Percentiles rank a stretch among this genome's conserved stretches.
Evolutionary conservation across 1,139 yeast species (phyloP).

Genomic region (Magnusiomyces starmeri): DNA sequence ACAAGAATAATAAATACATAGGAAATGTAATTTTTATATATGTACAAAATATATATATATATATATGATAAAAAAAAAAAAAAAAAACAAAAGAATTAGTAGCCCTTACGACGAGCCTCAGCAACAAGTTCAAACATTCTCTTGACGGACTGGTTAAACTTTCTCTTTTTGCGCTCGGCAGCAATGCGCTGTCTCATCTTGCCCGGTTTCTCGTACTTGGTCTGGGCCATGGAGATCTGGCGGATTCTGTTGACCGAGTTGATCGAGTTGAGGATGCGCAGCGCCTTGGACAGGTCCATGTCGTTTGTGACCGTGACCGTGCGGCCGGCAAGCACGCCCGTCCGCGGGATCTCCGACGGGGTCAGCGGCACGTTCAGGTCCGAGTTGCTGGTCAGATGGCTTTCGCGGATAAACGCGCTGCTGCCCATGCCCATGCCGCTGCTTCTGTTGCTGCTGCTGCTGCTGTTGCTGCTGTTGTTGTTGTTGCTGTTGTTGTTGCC

Average conservation of each 20-base stretch:
- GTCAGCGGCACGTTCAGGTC: too few relatives aligned
- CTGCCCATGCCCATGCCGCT: too few relatives aligned
- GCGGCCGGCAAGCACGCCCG: constrained; percentile 33
- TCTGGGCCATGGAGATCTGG: constrained; percentile 26
- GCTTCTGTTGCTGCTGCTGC: too few relatives aligned
- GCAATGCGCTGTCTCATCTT: constrained; percentile 30
- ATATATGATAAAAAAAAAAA: constrained; percentile 2
- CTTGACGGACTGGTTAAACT: constrained; percentile 32
- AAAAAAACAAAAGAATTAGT: constrained; percentile 18
- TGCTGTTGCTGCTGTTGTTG: too few relatives aligned
- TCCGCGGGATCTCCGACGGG: constrained; percentile 10
- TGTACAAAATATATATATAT: background rate
- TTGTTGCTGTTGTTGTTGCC: too few relatives aligned
- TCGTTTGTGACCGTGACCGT: constrained; percentile 25
- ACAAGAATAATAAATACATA: background rate
- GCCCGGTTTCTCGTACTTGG: constrained; percentile 34
- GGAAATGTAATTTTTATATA: background rate
- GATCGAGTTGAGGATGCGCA: constrained; percentile 26
- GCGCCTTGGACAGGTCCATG: constrained; percentile 23
- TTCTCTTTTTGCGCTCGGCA: constrained; percentile 30
- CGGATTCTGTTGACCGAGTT: constrained; percentile 29
- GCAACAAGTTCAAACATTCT: constrained; percentile 32
- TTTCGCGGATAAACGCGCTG: too few relatives aligned
- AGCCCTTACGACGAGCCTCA: constrained; percentile 35
- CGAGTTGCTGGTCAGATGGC: too few relatives aligned